Base-by-base conservation (phyloP, 305 asterid genomes). In the Caryopteris hybrid region DNA sequence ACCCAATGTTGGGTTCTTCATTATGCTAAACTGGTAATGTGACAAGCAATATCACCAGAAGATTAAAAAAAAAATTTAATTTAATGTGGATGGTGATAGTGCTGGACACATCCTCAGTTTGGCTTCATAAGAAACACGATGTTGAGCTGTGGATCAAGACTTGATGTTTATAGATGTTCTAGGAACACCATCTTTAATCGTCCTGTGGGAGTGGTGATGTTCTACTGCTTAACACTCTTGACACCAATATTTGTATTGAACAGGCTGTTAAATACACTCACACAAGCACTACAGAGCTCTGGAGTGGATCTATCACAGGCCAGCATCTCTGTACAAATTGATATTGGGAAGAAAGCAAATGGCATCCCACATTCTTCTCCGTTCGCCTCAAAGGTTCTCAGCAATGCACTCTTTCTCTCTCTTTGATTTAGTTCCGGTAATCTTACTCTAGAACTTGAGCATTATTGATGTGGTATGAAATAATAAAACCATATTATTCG, bases 271-370 rank as follows among this genome's bases (percentile, higher is more conserved):
- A 84, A 78, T 66, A 84, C 87, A 63, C 82, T 95, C 57, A 85
- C 97, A 16, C 83, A 86, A 83, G 99, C 99, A 27, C 84, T 95
- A 63, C 90, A 86, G 70, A 86, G 71, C 66, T 88, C 97, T 34
- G 99, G 99, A 46, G 86, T 95, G 31, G 95, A 95, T 73, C 81
- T 91, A 62, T 83, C 98, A 14, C 88, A 84, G 64, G 90, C 99
- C 70, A 84, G 75, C 82, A 84, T 95, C 73, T 89, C 98, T 4
- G 98, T 91, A 31, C 90, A 91, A 80, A 85, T 95, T 54, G 95
- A 95, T 74, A 86, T 95, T 17, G 98, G 95, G 31, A 91, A 89
- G 79, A 85, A 78, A 73, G 85, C 86, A 12, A 78, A 79, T 22
- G 80, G 76, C 41, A 42, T 74, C 80, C 78, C 77, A 66, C 79